These are phyloP conservation scores for Sphaerobolus stellatus DNA, from an alignment of 1,284 basidiomycete genomes.

Conservation along the genomic window DNA sequence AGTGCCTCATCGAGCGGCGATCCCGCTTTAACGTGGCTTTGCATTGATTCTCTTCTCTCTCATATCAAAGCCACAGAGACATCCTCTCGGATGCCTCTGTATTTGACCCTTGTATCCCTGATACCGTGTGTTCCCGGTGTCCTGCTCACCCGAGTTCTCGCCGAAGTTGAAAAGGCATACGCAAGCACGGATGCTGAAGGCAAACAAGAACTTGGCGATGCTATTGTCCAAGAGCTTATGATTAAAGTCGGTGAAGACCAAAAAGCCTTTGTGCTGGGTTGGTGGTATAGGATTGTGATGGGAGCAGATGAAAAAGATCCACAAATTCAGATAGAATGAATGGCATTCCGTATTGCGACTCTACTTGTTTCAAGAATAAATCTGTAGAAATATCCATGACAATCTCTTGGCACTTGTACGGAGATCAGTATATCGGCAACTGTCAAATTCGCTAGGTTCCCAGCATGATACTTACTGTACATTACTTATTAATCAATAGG, in stretches of 20 bases:
- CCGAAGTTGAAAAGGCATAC: conserved; percentile 41
- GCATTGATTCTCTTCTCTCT: conserved; percentile 50
- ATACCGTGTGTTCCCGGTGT: conserved; percentile 55
- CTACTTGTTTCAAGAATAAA: no score
- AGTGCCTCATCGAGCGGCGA: conserved; percentile 44
- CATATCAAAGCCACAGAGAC: conserved; percentile 33
- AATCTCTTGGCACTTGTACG: background rate
- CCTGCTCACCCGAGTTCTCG: conserved; percentile 54
- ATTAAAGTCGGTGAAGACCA: conserved; percentile 64
- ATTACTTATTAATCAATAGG: no score
- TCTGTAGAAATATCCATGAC: background rate
- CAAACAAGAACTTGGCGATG: conserved; percentile 49
- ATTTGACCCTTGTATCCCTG: conserved; percentile 57
- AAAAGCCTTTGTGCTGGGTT: conserved; percentile 59
- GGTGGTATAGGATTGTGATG: conserved; percentile 54
- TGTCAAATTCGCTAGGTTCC: background rate
- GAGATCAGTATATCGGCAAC: background rate
- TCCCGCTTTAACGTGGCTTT: conserved; percentile 56
- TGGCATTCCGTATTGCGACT: background rate
- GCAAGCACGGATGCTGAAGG: conserved; percentile 14
- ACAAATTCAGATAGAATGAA: background rate
- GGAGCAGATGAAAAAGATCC: background rate
- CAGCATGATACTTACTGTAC: background rate
- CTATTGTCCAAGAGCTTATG: conserved; percentile 58
- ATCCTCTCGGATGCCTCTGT: conserved; percentile 31